Evolutionary conservation across 805 yeast genomes (phyloP).

Genomic region (Myxozyma lipomycoides): DNA sequence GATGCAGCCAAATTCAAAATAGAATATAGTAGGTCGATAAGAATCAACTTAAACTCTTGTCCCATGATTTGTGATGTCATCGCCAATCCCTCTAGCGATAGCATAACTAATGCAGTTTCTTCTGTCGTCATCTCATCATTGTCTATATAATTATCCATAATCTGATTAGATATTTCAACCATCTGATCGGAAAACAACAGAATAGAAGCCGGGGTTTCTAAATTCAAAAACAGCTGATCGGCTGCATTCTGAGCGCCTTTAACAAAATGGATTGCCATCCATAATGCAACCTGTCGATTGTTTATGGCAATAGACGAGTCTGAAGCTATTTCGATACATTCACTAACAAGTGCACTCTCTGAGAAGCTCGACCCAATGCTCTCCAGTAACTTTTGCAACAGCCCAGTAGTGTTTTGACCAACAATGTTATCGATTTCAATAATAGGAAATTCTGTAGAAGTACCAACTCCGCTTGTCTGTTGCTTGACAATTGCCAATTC

Average conservation of each 20-base stretch:
- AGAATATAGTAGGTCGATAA: conserved; percentile 70
- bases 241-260: conserved; percentile 6
- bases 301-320: conserved; percentile 2
- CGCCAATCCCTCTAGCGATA: conserved; percentile 29
- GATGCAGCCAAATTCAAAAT: conserved; percentile 70
- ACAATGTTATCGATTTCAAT: conserved; percentile 7
- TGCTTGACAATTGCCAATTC: neutral
- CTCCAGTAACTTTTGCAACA: conserved; percentile 9
- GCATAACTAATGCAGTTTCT: conserved; percentile 14
- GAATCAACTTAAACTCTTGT: conserved; percentile 47
- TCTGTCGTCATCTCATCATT: conserved; percentile 12
- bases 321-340: conserved; percentile 11
- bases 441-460: conserved; percentile 8
- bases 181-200: neutral
- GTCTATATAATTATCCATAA: conserved; percentile 11
- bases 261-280: conserved; percentile 19
- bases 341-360: conserved; percentile 6
- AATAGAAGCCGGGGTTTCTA: neutral
- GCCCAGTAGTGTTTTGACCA: conserved; percentile 8
- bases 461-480: neutral
- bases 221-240: neutral
- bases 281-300: conserved; percentile 8
- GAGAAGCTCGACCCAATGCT: conserved; percentile 11
- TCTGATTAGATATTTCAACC: conserved; percentile 4
- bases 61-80: conserved; percentile 31